Conservation (phyloP, 345 rosid species). For the Syzygium grande region DNA sequence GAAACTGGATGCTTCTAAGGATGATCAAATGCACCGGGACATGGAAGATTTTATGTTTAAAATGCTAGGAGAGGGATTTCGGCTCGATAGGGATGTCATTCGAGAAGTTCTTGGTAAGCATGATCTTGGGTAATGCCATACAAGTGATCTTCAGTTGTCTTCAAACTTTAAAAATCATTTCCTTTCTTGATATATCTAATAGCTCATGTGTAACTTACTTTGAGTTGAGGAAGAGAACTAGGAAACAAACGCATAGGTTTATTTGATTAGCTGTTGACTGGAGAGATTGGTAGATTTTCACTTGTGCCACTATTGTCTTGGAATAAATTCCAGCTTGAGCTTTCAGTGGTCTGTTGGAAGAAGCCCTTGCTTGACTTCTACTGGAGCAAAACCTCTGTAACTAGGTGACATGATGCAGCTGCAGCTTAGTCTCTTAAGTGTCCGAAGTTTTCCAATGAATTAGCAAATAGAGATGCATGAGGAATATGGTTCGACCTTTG, state of each 20-base stretch:
- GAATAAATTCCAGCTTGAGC: not conserved
- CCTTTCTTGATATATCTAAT: not conserved
- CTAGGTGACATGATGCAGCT: not conserved
- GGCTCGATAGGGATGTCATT: conserved; percentile 24
- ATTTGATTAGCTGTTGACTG: not conserved
- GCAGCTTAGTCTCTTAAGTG: not conserved
- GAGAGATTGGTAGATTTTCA: not conserved
- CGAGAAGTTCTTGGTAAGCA: conserved; percentile 37
- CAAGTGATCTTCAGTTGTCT: not conserved
- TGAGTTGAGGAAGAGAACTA: not conserved
- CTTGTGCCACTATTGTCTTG: not conserved
- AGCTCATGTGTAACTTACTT: not conserved
- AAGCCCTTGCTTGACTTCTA: not conserved
- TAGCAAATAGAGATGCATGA: not conserved
- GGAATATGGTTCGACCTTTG: not conserved
- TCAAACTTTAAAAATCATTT: not conserved
- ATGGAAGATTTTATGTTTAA: conserved; percentile 42
- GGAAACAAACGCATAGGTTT: not conserved
- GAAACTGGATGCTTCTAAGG: conserved; percentile 5
- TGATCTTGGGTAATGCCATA: not conserved
- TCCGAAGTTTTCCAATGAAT: not conserved
- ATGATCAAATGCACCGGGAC: conserved; percentile 18
- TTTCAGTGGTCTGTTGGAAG: not conserved
- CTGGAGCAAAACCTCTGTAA: not conserved
- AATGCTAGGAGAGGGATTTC: conserved; percentile 45